Percentiles rank a stretch among this genome's conserved stretches.
Conservation (phyloP, 805 yeast genomes). For the Brettanomyces nanus region DNA sequence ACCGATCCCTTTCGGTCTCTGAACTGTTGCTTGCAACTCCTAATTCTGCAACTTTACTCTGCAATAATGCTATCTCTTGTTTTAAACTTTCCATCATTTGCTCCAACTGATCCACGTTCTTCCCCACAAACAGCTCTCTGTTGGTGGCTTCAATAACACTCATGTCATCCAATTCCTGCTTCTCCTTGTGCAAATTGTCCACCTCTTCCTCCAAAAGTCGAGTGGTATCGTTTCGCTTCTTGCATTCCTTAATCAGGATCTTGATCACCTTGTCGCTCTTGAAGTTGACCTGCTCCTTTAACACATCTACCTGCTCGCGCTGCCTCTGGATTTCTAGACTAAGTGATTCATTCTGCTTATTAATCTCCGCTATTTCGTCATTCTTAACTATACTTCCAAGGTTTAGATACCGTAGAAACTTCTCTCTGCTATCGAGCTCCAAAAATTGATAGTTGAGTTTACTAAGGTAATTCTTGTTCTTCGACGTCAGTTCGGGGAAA, state of each 20-base stretch:
- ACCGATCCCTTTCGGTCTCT: neutral
- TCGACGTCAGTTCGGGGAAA: constrained; percentile 28
- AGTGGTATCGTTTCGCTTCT: constrained; percentile 20
- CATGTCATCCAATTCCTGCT: constrained; percentile 21
- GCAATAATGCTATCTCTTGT: constrained; percentile 15
- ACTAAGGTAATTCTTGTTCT: constrained; percentile 36
- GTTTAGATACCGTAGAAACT: constrained; percentile 47
- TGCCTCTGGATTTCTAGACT: constrained; percentile 9
- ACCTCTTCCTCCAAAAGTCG: constrained; percentile 14
- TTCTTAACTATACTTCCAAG: constrained; percentile 21
- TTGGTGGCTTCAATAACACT: constrained; percentile 10
- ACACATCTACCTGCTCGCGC: constrained; percentile 11
- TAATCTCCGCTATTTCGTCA: constrained; percentile 16
- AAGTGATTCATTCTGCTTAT: constrained; percentile 11
- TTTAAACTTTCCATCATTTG: constrained; percentile 9
- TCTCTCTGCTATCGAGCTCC: constrained; percentile 67
- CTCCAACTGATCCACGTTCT: constrained; percentile 22
- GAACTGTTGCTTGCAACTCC: constrained; percentile 1
- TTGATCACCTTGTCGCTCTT: constrained; percentile 16
- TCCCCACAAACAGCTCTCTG: constrained; percentile 13
- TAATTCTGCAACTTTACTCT: constrained; percentile 24
- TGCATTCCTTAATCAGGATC: constrained; percentile 23
- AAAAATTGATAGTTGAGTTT: constrained; percentile 56
- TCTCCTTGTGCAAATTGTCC: constrained; percentile 17
- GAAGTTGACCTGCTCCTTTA: constrained; percentile 13